Conservation (phyloP, 495 filamentous ascomycete genomes). For the Sordaria brevicollis region DNA sequence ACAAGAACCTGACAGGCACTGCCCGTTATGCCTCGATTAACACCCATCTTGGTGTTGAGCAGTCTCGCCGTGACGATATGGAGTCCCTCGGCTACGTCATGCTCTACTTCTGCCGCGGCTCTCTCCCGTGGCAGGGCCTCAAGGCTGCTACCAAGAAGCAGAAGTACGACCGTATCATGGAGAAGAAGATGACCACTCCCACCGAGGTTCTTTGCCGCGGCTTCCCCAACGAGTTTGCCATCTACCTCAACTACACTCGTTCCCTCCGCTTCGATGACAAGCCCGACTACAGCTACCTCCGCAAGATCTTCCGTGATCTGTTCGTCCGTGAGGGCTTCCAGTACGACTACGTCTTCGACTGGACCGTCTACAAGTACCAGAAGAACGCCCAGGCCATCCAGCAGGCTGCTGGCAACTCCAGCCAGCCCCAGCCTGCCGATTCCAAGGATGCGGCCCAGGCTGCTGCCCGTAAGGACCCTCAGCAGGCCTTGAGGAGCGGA, state of each 20-base stretch:
- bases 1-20: conserved; percentile 99
- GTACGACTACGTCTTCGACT: conserved; percentile 99
- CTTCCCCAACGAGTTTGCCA: conserved; percentile 99
- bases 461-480: conserved; percentile 49
- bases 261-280: conserved; percentile 99
- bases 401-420: conserved; percentile 40
- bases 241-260: conserved; percentile 98
- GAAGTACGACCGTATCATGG: conserved; percentile 99
- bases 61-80: conserved; percentile 99
- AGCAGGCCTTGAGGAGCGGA: conserved; percentile 54
- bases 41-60: conserved; percentile 96
- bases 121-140: conserved; percentile 96
- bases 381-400: conserved; percentile 72
- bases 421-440: conserved; percentile 44
- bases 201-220: conserved; percentile 98
- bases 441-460: conserved; percentile 41
- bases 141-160: conserved; percentile 99
- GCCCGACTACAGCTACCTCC: conserved; percentile 98
- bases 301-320: conserved; percentile 99
- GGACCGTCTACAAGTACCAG: conserved; percentile 99
- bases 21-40: conserved; percentile 99
- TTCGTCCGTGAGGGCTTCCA: conserved; percentile 99
- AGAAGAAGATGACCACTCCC: conserved; percentile 99
- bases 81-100: conserved; percentile 99
- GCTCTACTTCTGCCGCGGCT: conserved; percentile 99